A percentile compares a stretch with the other conserved stretches of the same genome.
phyloP scores from a whole-genome alignment of 257 asterid genomes.

The Linderniella brevidens region DNA sequence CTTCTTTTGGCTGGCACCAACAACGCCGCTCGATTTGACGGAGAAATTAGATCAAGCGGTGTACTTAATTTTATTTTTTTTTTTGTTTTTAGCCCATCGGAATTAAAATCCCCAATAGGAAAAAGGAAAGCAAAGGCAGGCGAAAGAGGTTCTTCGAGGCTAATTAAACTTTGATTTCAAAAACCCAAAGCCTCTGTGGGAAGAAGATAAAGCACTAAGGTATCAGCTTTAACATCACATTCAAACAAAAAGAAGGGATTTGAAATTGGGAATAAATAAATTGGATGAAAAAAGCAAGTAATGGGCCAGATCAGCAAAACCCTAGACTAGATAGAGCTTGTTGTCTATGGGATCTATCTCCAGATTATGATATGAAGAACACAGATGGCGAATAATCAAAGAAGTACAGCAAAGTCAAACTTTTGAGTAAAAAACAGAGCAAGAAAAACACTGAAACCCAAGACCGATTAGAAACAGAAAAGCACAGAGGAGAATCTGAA shows the following conservation, averaged over 20 bases:
- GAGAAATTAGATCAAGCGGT: conserved; percentile 16
- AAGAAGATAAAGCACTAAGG: conserved; percentile 36
- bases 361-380: conserved; percentile 13
- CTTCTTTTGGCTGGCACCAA: not conserved
- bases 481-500: conserved; percentile 11
- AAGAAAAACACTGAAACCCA: conserved; percentile 19
- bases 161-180: conserved; percentile 62
- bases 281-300: conserved; percentile 11
- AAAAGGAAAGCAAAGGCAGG: conserved; percentile 31
- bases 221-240: conserved; percentile 24
- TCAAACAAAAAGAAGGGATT: conserved; percentile 29
- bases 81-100: conserved; percentile 34
- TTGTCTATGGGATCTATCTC: no score
- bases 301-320: conserved; percentile 28
- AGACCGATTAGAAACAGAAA: conserved; percentile 31
- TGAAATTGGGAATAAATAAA: conserved; percentile 12
- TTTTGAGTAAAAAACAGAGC: conserved; percentile 2
- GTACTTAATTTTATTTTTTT: conserved; percentile 11
- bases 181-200: conserved; percentile 28
- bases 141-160: conserved; percentile 39
- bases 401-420: not conserved
- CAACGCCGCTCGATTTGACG: conserved; percentile 13
- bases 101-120: conserved; percentile 43
- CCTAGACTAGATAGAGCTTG: not conserved
- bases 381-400: conserved; percentile 9